Evolutionary conservation across 441 rosid species (phyloP), one percentile per base, ranked within the genome.

Genomic region (Erodium chrysanthum): DNA sequence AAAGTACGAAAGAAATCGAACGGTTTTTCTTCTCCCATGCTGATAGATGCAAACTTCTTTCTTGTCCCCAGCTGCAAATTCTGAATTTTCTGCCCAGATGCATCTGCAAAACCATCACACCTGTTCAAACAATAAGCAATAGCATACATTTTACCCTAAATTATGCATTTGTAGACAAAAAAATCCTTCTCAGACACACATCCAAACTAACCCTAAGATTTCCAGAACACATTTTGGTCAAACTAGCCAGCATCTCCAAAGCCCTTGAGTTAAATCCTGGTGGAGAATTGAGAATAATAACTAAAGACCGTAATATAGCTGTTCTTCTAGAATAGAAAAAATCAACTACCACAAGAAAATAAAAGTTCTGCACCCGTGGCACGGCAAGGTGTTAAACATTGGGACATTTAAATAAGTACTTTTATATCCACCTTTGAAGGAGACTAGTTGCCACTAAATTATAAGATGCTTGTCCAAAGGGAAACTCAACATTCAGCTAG

Each of bases 1-100:
- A 93, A 65, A 79, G 75, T 75, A 25, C 91, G 94, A 44, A 88
- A 73, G 76, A 92, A 92, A 82, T 90, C 91, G 35, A 92, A 86
- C 10, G 96, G 97, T 5, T 82, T 88, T 22, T 87, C 86, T 66
- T 88, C 85, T 76, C 72, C 79, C 29, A 69, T 64, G 74, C 56
- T 80, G 67, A 86, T 77, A 37, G 96, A 90, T 37, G 94, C 96
- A 80, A 93, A 88, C 67, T 79, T 73, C 73, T 84, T 86, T 66
- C 73, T 79, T 31, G 69, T 69, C 71, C 75, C 72, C 70, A 80
- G 71, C 74, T 76, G 86, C 66, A 78, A 67, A 69, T 69, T 78
- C 44, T 84, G 85, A 77, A 79, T 70, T 78, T 68, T 77, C 78
- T 65, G 46, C 66, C 59, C 74, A 14, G 76, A 67, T 50, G 61